Percentiles rank a stretch among this genome's conserved stretches.
Evolutionary conservation across 2,329 filamentous ascomycete genomes (phyloP).

Genomic region (Cercospora nicotianae): DNA sequence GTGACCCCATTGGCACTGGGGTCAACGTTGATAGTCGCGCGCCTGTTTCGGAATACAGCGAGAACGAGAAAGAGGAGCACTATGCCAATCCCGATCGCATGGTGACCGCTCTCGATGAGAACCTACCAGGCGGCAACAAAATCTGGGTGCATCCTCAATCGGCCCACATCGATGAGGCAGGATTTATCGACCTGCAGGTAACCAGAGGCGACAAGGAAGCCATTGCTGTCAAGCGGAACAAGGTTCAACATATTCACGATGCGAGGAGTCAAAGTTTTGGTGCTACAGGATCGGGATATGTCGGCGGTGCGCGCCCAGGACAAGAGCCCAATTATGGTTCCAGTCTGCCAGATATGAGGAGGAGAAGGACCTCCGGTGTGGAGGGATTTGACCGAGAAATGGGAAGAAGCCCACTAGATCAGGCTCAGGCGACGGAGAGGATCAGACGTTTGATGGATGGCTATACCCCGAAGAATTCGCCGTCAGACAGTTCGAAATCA

Average conservation of each 20-base stretch:
- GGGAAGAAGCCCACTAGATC: conserved; percentile 5
- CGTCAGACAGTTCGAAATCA: background rate
- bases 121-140: conserved; percentile 54
- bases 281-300: conserved; percentile 13
- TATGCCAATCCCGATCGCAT: conserved; percentile 45
- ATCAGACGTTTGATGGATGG: conserved; percentile 19
- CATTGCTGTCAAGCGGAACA: conserved; percentile 36
- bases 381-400: conserved; percentile 32
- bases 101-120: conserved; percentile 43
- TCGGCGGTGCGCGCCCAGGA: conserved; percentile 3
- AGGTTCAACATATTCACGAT: conserved; percentile 32
- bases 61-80: conserved; percentile 37
- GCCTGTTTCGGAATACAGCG: conserved; percentile 2
- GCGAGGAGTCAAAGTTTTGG: conserved; percentile 18
- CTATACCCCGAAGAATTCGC: background rate
- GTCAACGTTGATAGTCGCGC: background rate
- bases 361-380: conserved; percentile 14
- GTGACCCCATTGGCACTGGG: conserved; percentile 14
- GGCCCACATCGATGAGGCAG: conserved; percentile 48
- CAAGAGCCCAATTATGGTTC: conserved; percentile 32
- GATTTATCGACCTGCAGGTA: conserved; percentile 44
- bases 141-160: conserved; percentile 52
- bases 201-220: conserved; percentile 35
- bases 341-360: conserved; percentile 28
- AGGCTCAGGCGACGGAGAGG: conserved; percentile 11